Base-by-base conservation (phyloP, 129 eudicot species). In the Flaveria ramosissima region DNA sequence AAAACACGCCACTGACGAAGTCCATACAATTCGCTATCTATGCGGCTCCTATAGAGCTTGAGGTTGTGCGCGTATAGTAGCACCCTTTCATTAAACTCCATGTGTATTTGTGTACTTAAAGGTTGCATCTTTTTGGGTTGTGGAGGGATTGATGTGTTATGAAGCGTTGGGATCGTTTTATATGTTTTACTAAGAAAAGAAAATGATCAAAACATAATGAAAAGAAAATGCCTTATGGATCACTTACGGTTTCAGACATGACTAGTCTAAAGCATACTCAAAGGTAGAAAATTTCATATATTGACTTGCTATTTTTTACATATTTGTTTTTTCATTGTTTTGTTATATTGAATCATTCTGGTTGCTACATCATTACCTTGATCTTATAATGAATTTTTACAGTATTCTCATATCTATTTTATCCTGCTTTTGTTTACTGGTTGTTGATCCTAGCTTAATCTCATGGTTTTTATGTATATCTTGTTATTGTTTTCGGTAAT, bases 401-500 rank as follows among this genome's bases (percentile, higher is more conserved):
- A 36, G 13, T 70, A 57, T 9, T 45, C 48, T 45, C 13, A 45
- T 45, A 45, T 45, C 48, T 45, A 45, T 9, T 6, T 11, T 9
- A 45, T 45, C 9, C 9, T 20, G 9, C 30, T 17, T 24, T 43
- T 30, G 7, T 13, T 24, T 17, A 46, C 36, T 39, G 26, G 55
- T 61, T 42, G 63, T 63, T 39, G 73, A 51, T 52, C 68, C 27
- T 42, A 68, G 73, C 14, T 11, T 11, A 10, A 46, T 74, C 56
- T 80, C 75, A 7, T 80, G 75, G 51, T 77, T 71, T 77, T 78
- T 85, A 78, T 72, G 67, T 67, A 24, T 59, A 78, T 75, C 61
- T 73, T 84, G 71, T n/a, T n/a, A n/a, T n/a, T n/a, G n/a, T 89
- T 90, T 77, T 76, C 77, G 88, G 87, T 85, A 82, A 81, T 85